phyloP scores from a whole-genome alignment of 352 stramenopile genomes.

The Globisporangium megalacanthum region DNA sequence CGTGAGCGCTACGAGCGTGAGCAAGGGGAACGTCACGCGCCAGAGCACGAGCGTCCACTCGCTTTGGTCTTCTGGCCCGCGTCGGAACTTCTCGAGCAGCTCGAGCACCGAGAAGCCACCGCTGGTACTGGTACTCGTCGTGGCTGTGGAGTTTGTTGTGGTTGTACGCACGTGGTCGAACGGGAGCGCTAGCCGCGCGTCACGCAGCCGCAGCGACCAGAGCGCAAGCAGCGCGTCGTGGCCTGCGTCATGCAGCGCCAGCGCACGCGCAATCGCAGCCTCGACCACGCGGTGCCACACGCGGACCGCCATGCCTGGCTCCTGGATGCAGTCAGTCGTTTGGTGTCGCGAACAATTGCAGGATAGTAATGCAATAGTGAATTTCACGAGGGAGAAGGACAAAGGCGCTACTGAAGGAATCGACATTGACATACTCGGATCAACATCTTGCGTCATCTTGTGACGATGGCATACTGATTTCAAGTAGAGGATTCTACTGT shows the following conservation, averaged over 20 bases:
- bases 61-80: conserved; percentile 64
- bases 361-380: background rate
- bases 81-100: conserved; percentile 69
- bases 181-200: conserved; percentile 1
- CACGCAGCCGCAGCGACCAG: conserved; percentile 7
- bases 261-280: conserved; percentile 12
- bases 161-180: too few species aligned
- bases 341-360: too few species aligned
- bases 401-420: background rate
- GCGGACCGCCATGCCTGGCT: conserved; percentile 3
- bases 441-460: too few species aligned
- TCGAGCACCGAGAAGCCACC: conserved; percentile 23
- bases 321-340: too few species aligned
- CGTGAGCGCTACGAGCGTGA: conserved; percentile 73
- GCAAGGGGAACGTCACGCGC: conserved; percentile 75
- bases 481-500: too few species aligned
- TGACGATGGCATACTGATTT: too few species aligned
- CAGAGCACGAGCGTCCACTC: conserved; percentile 81
- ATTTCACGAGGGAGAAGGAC: background rate
- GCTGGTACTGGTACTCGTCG: background rate
- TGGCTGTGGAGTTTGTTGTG: too few species aligned
- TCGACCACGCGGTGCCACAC: conserved; percentile 23
- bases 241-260: conserved; percentile 13
- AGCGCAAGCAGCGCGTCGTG: conserved; percentile 12
- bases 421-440: too few species aligned